Percentiles rank a stretch among this genome's conserved stretches.
Evolutionary conservation across 1,139 yeast genomes (phyloP).

Genomic region (Saccharomyces hybrid): DNA sequence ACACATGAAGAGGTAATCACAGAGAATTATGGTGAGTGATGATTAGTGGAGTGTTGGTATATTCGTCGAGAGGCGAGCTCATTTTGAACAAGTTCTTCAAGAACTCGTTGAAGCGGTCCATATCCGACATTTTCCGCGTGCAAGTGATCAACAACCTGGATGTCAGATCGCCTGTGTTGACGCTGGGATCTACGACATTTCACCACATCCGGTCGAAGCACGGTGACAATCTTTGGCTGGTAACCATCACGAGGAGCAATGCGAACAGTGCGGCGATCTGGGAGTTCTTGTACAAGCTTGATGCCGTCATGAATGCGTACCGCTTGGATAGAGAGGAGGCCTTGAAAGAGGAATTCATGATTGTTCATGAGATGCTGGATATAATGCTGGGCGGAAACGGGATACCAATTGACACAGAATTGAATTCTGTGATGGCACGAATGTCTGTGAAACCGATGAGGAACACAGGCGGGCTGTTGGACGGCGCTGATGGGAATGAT

Average conservation of each 20-base stretch:
- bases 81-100: slow-evolving; percentile 67
- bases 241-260: slow-evolving; percentile 82
- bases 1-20: not conserved
- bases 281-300: slow-evolving; percentile 65
- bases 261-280: slow-evolving; percentile 76
- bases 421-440: slow-evolving; percentile 34
- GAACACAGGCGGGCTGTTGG: slow-evolving; percentile 4
- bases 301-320: slow-evolving; percentile 18
- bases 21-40: slow-evolving; percentile 34
- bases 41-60: slow-evolving; percentile 76
- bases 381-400: slow-evolving; percentile 71
- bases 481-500: not conserved
- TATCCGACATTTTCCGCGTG: slow-evolving; percentile 85
- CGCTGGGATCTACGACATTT: slow-evolving; percentile 89
- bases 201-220: slow-evolving; percentile 58
- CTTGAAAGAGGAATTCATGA: slow-evolving; percentile 53
- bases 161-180: slow-evolving; percentile 71
- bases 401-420: slow-evolving; percentile 67
- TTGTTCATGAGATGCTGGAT: slow-evolving; percentile 70
- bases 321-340: slow-evolving; percentile 22
- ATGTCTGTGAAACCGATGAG: slow-evolving; percentile 23
- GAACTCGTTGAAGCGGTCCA: slow-evolving; percentile 60
- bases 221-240: slow-evolving; percentile 57
- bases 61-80: slow-evolving; percentile 79
- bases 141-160: slow-evolving; percentile 70